Conservation (phyloP, 176 grass and related monocot genomes). For the Aechmea fasciata region DNA sequence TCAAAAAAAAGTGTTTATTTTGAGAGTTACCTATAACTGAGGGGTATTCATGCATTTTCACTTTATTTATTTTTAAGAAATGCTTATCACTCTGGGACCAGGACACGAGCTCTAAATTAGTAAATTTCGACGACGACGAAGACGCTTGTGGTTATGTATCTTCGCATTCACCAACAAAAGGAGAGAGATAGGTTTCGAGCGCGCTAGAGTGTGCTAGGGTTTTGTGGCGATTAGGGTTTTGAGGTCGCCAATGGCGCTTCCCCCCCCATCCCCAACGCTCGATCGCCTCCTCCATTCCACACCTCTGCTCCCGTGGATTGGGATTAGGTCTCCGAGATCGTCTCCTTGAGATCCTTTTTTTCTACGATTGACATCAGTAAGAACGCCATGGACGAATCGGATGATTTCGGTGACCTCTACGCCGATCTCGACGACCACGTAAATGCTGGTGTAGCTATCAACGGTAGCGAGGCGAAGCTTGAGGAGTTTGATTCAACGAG, state of each 20-base stretch:
- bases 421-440: conserved; percentile 63
- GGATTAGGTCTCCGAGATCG: not conserved
- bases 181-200: not conserved
- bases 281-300: not conserved
- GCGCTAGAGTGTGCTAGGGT: no score
- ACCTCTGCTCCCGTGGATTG: not conserved
- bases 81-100: no score
- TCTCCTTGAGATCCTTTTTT: not conserved
- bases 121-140: no score
- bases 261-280: not conserved
- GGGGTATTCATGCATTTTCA: no score
- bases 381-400: conserved; percentile 12
- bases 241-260: not conserved
- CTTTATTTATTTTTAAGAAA: no score
- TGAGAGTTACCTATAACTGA: no score
- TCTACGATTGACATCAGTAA: no score
- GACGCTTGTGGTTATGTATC: no score
- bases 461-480: conserved; percentile 28
- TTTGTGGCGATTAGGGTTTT: not conserved
- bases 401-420: conserved; percentile 60
- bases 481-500: conserved; percentile 35
- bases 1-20: no score
- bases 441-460: conserved; percentile 26
- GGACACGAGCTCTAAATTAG: no score
- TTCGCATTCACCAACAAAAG: no score